phyloP scores from a whole-genome alignment of 2,329 filamentous ascomycete species.

The Stachybotrys chlorohalonatus region DNA sequence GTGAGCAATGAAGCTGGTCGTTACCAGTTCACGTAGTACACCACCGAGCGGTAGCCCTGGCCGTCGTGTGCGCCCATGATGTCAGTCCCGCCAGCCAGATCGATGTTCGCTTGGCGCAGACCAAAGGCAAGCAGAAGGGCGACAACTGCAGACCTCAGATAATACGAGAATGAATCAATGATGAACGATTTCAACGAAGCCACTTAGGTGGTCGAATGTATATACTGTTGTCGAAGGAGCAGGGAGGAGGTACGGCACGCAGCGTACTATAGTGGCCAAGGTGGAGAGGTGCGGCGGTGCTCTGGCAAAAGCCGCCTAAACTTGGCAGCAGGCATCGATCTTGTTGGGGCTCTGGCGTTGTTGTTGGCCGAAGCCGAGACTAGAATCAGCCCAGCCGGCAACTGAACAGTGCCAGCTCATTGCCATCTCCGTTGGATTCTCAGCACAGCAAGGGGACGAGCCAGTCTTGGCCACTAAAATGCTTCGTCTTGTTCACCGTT shows the following conservation, averaged over 20 bases:
- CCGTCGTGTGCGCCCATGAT: constrained; percentile 34
- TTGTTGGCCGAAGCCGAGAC: too few relatives aligned
- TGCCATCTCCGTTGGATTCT: too few relatives aligned
- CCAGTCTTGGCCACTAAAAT: neutral
- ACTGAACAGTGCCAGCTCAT: too few relatives aligned
- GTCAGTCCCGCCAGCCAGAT: constrained; percentile 1
- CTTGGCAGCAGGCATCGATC: neutral
- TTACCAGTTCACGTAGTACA: constrained; percentile 65
- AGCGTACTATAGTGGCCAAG: neutral
- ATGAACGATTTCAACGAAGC: neutral
- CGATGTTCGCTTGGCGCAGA: constrained; percentile 3
- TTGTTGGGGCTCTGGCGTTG: too few relatives aligned
- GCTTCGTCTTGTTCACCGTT: neutral
- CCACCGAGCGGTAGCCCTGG: constrained; percentile 54
- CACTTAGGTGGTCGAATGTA: neutral
- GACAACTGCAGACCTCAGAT: neutral
- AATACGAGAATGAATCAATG: neutral
- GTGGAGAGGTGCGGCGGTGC: neutral
- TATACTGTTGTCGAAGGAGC: neutral
- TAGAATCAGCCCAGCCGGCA: neutral
- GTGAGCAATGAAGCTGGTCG: neutral
- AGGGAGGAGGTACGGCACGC: too few relatives aligned
- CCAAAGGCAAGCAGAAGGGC: constrained; percentile 3
- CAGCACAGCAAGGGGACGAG: neutral
- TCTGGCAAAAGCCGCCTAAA: neutral